Evolutionary conservation across 169 alveolate genomes (phyloP), one percentile per base, ranked within the genome.

Genomic region (Eimeria zaria): DNA sequence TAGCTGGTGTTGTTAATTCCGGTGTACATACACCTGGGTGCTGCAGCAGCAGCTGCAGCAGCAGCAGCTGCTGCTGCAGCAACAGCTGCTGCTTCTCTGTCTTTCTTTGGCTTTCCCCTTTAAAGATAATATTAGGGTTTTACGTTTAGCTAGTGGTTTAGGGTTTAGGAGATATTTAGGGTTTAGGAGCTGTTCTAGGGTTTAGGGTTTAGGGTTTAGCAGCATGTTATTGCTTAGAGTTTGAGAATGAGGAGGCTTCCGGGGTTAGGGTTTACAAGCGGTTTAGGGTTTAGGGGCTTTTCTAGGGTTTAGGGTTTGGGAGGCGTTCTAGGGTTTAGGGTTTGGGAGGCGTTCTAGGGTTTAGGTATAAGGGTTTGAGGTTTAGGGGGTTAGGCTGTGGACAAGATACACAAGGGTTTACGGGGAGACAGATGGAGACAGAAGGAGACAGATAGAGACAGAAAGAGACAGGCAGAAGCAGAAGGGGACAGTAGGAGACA

Each of bases 161-260:
- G 71, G 71, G 30, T 62, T 20, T 24, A 62, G 71, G 71, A 55
- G 64, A 36, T 33, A 36, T 62, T 24, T 62, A 27, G 71, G 71
- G 71, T 24, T 62, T 62, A 62, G 36, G 71, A 24, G 71, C 71
- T 24, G 71, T 62, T 62, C 71, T 62, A 62, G 71, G 71, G 71
- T 62, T 62, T 62, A 62, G 71, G 71, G 71, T 62, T 62, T 62
- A 62, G 27, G 64, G 16, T 3, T 16, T 48, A 9, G 4, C 9
- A 4, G n/a, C n/a, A n/a, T n/a, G n/a, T n/a, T n/a, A n/a, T n/a
- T n/a, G n/a, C n/a, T n/a, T n/a, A n/a, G n/a, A n/a, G n/a, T n/a
- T n/a, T n/a, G n/a, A n/a, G n/a, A n/a, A n/a, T n/a, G 60, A 51
- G 60, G 60, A 51, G 60, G 12, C 60, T n/a, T n/a, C n/a, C n/a